These are phyloP conservation scores for Penicillium verrucosum DNA, from an alignment of 2,329 filamentous ascomycete species.

Conservation along the genomic window DNA sequence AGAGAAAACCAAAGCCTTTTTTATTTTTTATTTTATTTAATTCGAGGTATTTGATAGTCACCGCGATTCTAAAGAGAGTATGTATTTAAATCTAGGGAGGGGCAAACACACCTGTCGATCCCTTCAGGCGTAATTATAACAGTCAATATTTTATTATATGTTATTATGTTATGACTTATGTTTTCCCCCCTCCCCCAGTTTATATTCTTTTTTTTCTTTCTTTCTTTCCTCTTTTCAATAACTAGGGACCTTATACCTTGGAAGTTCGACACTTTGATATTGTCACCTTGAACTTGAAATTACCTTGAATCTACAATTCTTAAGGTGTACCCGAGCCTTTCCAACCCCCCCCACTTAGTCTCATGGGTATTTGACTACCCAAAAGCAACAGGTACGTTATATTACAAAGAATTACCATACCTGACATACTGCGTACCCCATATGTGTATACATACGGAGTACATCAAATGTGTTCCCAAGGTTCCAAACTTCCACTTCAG, in stretches of 20 bases:
- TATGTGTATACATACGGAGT: not conserved
- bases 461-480: not conserved
- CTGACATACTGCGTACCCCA: not conserved
- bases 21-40: not conserved
- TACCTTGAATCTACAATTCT: not conserved
- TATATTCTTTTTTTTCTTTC: not conserved
- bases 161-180: not conserved
- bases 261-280: no score
- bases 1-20: not conserved
- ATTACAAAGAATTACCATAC: not conserved
- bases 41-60: not conserved
- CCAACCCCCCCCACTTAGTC: not conserved
- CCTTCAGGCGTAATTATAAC: conserved; percentile 2
- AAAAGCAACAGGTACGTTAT: not conserved
- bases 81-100: conserved; percentile 18
- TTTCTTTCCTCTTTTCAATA: not conserved
- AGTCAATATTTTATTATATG: not conserved
- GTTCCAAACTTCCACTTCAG: conserved; percentile 2
- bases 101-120: conserved; percentile 23
- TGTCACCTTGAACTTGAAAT: not conserved
- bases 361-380: not conserved
- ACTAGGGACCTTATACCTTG: not conserved
- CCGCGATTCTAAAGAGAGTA: not conserved
- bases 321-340: not conserved
- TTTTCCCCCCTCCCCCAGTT: not conserved